Conservation (phyloP, 768 basidiomycete species). For the Tephrocybe sp. region DNA sequence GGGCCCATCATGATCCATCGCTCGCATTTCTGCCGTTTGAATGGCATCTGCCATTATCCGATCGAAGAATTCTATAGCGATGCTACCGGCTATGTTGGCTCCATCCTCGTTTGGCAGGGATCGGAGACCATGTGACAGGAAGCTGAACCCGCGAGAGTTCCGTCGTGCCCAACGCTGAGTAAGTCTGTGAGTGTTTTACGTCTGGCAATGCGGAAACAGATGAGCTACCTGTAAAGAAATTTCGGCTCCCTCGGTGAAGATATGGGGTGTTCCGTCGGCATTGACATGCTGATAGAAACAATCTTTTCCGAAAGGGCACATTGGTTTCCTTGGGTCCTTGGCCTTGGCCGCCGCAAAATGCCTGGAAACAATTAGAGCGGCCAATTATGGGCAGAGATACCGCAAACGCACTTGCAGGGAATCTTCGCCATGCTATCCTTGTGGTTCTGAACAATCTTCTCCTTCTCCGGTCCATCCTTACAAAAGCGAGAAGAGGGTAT, state of each 20-base stretch:
- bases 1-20: no score
- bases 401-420: slow-evolving; percentile 67
- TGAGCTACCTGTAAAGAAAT: slow-evolving; percentile 51
- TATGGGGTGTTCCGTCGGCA: slow-evolving; percentile 60
- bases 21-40: neutral
- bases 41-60: slow-evolving; percentile 13
- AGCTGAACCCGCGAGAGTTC: neutral
- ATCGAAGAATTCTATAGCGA: slow-evolving; percentile 19
- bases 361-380: slow-evolving; percentile 34
- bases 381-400: no score
- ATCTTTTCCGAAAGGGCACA: slow-evolving; percentile 78
- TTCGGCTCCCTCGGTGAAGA: slow-evolving; percentile 56
- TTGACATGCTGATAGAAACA: slow-evolving; percentile 80
- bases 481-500: slow-evolving; percentile 74
- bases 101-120: neutral
- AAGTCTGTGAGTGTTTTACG: neutral
- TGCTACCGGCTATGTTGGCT: slow-evolving; percentile 9
- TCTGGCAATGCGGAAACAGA: no score
- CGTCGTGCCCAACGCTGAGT: neutral
- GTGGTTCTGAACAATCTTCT: slow-evolving; percentile 51
- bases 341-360: slow-evolving; percentile 60
- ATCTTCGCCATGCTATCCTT: slow-evolving; percentile 73
- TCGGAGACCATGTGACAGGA: neutral
- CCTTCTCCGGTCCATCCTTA: slow-evolving; percentile 54
- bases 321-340: slow-evolving; percentile 39